Conservation (phyloP, 2,329 filamentous ascomycete genomes). For the Trichophyton schoenleinii region DNA sequence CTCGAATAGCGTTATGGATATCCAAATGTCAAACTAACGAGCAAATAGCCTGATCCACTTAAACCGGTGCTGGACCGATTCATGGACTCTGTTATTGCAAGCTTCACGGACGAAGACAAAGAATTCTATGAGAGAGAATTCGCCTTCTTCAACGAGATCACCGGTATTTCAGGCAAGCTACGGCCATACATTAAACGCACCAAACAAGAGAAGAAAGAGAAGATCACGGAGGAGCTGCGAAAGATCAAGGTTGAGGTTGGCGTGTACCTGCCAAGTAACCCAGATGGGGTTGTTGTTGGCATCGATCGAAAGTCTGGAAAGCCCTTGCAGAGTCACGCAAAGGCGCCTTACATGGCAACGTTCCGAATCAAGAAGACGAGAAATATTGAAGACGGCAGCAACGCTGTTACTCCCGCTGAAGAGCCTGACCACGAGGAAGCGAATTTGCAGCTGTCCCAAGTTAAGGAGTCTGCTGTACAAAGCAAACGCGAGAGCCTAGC, state of each 20-base stretch:
- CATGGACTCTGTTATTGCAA: slow-evolving; percentile 67
- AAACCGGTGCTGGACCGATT: slow-evolving; percentile 91
- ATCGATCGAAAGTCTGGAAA: slow-evolving; percentile 98
- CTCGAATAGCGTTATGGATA: not conserved
- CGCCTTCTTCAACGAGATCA: slow-evolving; percentile 95
- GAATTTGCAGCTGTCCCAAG: not conserved
- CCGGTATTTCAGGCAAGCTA: slow-evolving; percentile 85
- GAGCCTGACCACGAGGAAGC: slow-evolving; percentile 12
- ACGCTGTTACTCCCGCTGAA: slow-evolving; percentile 39
- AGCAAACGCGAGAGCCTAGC: not conserved
- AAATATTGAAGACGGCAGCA: slow-evolving; percentile 32
- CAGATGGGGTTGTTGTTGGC: slow-evolving; percentile 90
- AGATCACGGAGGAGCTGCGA: slow-evolving; percentile 95
- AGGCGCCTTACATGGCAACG: slow-evolving; percentile 97
- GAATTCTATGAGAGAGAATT: slow-evolving; percentile 92
- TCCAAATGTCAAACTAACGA: slow-evolving; percentile 11
- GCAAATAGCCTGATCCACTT: slow-evolving; percentile 61
- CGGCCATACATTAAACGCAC: slow-evolving; percentile 83
- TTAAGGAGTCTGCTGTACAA: slow-evolving; percentile 11
- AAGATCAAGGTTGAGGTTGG: slow-evolving; percentile 96
- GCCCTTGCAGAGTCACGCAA: slow-evolving; percentile 92
- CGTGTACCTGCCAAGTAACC: slow-evolving; percentile 93
- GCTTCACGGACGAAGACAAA: slow-evolving; percentile 66
- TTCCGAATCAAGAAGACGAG: slow-evolving; percentile 87
- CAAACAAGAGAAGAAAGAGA: slow-evolving; percentile 96